Conservation (phyloP, 345 rosid genomes). For the Capsella bursapastoris region DNA sequence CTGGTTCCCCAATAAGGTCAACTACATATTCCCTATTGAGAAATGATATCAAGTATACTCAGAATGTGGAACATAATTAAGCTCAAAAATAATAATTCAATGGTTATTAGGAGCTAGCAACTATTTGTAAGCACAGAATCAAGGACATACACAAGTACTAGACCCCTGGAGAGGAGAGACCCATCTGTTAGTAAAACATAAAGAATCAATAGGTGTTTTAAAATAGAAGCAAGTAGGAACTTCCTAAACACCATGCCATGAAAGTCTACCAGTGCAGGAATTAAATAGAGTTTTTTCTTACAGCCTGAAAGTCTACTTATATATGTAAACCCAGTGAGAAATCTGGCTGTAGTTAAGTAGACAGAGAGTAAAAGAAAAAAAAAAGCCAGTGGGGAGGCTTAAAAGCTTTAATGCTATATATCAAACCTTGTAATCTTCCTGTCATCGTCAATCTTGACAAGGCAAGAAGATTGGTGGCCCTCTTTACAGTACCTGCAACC, state of each 20-base stretch:
- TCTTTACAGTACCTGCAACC: slow-evolving; percentile 90
- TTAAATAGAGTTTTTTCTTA: slow-evolving; percentile 1
- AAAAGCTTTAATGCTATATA: not conserved
- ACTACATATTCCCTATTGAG: slow-evolving; percentile 91
- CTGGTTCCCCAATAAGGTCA: slow-evolving; percentile 93
- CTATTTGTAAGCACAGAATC: slow-evolving; percentile 37
- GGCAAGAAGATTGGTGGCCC: slow-evolving; percentile 90
- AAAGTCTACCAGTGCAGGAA: slow-evolving; percentile 11
- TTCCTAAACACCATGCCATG: slow-evolving; percentile 28
- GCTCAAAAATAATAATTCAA: not conserved
- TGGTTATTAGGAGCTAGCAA: slow-evolving; percentile 16
- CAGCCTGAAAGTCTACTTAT: slow-evolving; percentile 20
- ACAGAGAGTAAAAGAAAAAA: slow-evolving; percentile 10
- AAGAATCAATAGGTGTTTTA: not conserved
- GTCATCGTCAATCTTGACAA: slow-evolving; percentile 86
- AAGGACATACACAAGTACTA: slow-evolving; percentile 40
- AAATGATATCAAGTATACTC: slow-evolving; percentile 31
- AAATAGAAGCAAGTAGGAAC: not conserved
- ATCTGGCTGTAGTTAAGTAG: slow-evolving; percentile 7
- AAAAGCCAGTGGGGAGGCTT: not conserved
- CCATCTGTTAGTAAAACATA: slow-evolving; percentile 38
- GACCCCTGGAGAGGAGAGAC: slow-evolving; percentile 34
- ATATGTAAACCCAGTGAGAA: not conserved
- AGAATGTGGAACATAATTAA: slow-evolving; percentile 13
- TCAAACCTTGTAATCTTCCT: slow-evolving; percentile 66